phyloP scores from a whole-genome alignment of 257 asterid species.

The Plectranthus barbatus region DNA sequence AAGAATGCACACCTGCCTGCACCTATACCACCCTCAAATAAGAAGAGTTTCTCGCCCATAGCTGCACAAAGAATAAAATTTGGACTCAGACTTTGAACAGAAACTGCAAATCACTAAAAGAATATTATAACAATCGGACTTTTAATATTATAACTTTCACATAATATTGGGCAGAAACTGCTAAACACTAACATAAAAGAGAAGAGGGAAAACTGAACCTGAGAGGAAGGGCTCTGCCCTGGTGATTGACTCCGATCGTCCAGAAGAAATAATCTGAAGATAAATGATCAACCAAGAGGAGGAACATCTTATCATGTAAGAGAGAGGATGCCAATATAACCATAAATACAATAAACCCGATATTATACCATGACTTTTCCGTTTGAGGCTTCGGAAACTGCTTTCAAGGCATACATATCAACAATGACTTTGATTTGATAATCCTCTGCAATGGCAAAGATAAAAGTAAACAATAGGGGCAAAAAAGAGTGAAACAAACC shows the following conservation, averaged over 20 bases:
- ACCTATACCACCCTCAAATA: slow-evolving; percentile 70
- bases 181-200: slow-evolving; percentile 14
- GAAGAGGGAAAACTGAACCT: slow-evolving; percentile 39
- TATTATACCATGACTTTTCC: slow-evolving; percentile 65
- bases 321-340: slow-evolving; percentile 10
- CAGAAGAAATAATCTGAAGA: slow-evolving; percentile 72
- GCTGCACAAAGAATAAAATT: slow-evolving; percentile 47
- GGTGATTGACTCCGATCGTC: slow-evolving; percentile 53
- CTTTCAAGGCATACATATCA: slow-evolving; percentile 57
- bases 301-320: slow-evolving; percentile 11
- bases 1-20: slow-evolving; percentile 74
- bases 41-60: slow-evolving; percentile 55
- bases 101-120: slow-evolving; percentile 16
- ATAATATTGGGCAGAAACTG: background rate
- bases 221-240: slow-evolving; percentile 71
- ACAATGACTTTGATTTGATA: slow-evolving; percentile 39
- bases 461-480: slow-evolving; percentile 8
- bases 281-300: slow-evolving; percentile 21
- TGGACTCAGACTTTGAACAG: slow-evolving; percentile 17
- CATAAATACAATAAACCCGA: background rate
- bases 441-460: slow-evolving; percentile 44
- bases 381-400: slow-evolving; percentile 44
- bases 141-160: background rate
- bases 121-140: too few species aligned
- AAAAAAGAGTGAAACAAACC: background rate